These are phyloP conservation scores for Mimosa bimucronata DNA, from an alignment of 306 rosid genomes.

Conservation along the genomic window DNA sequence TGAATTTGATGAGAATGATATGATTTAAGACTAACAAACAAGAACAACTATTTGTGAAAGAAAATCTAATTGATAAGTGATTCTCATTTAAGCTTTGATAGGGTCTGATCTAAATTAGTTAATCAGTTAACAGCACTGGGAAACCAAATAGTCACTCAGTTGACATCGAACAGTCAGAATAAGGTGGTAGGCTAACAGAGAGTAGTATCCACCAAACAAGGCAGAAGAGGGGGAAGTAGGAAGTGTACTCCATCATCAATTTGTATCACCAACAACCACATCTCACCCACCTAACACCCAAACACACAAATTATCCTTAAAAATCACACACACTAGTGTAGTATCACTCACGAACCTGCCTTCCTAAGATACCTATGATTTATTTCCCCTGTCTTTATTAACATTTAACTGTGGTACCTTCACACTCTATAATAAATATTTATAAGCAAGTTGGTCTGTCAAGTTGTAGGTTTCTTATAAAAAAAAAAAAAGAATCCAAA, in stretches of 20 bases:
- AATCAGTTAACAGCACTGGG: background rate
- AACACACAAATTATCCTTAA: background rate
- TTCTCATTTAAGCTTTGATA: background rate
- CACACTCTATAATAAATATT: background rate
- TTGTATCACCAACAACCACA: background rate
- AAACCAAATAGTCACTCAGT: background rate
- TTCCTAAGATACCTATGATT: background rate
- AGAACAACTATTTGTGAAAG: no score
- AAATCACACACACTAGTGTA: background rate
- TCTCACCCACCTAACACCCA: background rate
- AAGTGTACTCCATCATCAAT: background rate
- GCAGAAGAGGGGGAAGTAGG: background rate
- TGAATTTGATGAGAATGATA: background rate
- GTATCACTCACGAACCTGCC: background rate
- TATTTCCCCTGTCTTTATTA: background rate
- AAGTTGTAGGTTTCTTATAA: background rate
- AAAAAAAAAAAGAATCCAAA: no score
- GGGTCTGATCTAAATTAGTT: no score
- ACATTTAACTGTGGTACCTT: background rate
- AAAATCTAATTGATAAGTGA: background rate
- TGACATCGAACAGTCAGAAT: background rate
- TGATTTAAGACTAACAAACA: background rate
- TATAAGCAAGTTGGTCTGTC: background rate
- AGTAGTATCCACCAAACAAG: background rate
- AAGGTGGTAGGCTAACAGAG: background rate